Conservation (phyloP, 2,329 filamentous ascomycete genomes). For the Phialophora verrucosa region DNA sequence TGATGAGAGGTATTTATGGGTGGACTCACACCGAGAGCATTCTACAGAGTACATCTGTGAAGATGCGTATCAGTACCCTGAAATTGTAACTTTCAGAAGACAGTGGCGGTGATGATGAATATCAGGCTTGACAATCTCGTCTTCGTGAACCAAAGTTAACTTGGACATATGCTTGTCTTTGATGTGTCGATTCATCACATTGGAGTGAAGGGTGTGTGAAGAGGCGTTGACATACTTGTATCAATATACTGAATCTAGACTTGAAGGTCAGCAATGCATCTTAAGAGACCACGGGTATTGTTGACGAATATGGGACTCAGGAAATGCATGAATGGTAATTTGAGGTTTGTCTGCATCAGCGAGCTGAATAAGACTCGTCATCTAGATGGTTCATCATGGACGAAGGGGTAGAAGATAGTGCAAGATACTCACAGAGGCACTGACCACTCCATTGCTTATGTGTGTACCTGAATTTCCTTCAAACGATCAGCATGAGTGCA, state of each 20-base stretch:
- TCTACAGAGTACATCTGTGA: neutral
- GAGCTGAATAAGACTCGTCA: conserved; percentile 69
- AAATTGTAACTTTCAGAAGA: neutral
- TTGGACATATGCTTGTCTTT: conserved; percentile 99
- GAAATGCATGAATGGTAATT: conserved; percentile 67
- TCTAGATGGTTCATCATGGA: conserved; percentile 61
- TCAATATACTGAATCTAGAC: neutral
- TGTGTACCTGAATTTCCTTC: neutral
- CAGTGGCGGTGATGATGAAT: conserved; percentile 3
- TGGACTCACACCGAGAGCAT: neutral
- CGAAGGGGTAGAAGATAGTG: conserved; percentile 9
- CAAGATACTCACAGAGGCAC: neutral
- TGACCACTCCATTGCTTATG: neutral
- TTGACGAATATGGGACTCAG: conserved; percentile 44
- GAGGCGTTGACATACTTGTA: neutral
- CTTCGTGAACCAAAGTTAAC: conserved; percentile 57
- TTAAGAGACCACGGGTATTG: neutral
- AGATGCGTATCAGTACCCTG: conserved; percentile 1
- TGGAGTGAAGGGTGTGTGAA: neutral
- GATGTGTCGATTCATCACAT: conserved; percentile 84
- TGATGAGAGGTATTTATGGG: neutral
- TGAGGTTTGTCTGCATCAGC: conserved; percentile 64
- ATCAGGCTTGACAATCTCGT: conserved; percentile 57
- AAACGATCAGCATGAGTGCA: conserved; percentile 6
- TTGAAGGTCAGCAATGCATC: neutral